Evolutionary conservation across 805 yeast species (phyloP), one percentile per base, ranked within the genome.

Genomic region (Lipomyces oligophaga): DNA sequence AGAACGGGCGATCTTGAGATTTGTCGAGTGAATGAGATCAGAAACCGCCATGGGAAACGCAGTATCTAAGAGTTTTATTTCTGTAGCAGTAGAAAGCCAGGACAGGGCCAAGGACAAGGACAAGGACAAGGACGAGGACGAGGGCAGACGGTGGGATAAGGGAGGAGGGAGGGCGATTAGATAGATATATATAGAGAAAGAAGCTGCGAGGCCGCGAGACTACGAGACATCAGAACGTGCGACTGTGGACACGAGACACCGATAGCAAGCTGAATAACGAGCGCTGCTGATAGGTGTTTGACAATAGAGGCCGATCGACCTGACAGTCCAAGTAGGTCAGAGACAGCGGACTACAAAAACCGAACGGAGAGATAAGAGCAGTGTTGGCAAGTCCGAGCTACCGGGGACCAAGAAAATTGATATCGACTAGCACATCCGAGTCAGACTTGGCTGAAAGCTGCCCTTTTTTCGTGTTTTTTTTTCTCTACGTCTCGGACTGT

Each of bases 1-100:
- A 7, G 56, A 39, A 24, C 50, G 49, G 16, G 57, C 57, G 41
- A 53, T 46, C 31, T 32, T 18, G 37, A 39, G 32, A 41, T 53
- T 52, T 43, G 47, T 35, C 27, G 44, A 31, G 41, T 53, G 57
- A 31, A 51, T 11, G 19, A 15, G 3, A 26, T 49, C 51, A 24
- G 16, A 25, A 41, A 39, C n/a, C 18, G 32, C 43, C 47, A 47
- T 41, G 41, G 27, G 21, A 11, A n/a, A n/a, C n/a, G n/a, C n/a
- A n/a, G n/a, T n/a, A n/a, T n/a, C n/a, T n/a, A n/a, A n/a, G n/a
- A n/a, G n/a, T n/a, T n/a, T n/a, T n/a, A n/a, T n/a, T n/a, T n/a
- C n/a, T n/a, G n/a, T n/a, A 8, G 27, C 13, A 8, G 19, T 7
- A n/a, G 5, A 16, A 6, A 22, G n/a, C 13, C 16, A 7, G 13